phyloP scores from a whole-genome alignment of 139 green algal species.

The Gonium pectorale region DNA sequence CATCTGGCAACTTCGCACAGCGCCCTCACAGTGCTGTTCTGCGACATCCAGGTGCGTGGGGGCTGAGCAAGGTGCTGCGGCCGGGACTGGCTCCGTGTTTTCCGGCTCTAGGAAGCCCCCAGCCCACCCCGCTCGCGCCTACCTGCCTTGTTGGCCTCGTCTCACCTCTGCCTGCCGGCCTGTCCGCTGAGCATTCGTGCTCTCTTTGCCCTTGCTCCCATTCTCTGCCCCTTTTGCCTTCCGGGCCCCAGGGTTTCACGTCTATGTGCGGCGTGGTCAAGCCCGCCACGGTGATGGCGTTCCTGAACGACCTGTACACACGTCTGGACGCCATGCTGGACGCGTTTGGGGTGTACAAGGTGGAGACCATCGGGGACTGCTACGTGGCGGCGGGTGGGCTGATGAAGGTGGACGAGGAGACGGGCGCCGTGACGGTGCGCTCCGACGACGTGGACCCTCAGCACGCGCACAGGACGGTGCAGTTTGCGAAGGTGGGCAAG shows the following conservation, averaged over 20 bases:
- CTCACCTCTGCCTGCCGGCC: too few relatives aligned
- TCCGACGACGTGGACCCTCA: conserved; percentile 35
- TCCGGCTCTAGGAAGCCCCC: too few relatives aligned
- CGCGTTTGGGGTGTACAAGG: conserved; percentile 35
- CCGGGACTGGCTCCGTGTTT: too few relatives aligned
- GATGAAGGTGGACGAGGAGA: conserved; percentile 43
- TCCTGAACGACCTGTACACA: conserved; percentile 44
- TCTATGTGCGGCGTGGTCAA: conserved; percentile 4
- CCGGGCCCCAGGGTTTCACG: conserved; percentile 35
- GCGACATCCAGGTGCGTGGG: conserved; percentile 36
- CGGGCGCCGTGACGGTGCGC: conserved; percentile 43
- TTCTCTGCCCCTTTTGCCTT: too few relatives aligned
- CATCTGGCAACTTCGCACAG: conserved; percentile 39
- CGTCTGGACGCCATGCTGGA: conserved; percentile 32
- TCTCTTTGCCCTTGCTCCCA: background rate
- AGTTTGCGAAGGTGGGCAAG: conserved; percentile 42
- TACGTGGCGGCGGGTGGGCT: conserved; percentile 59
- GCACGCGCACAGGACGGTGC: conserved; percentile 36
- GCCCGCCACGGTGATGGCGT: conserved; percentile 20
- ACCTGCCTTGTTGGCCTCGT: too few relatives aligned
- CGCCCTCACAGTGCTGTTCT: conserved; percentile 40
- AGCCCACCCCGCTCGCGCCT: too few relatives aligned
- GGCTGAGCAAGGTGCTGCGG: background rate
- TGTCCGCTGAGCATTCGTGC: too few relatives aligned
- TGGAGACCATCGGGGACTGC: conserved; percentile 62